Evolutionary conservation across 129 eudicot genomes (phyloP), one percentile per base, ranked within the genome.

Genomic region (Daucus carota): DNA sequence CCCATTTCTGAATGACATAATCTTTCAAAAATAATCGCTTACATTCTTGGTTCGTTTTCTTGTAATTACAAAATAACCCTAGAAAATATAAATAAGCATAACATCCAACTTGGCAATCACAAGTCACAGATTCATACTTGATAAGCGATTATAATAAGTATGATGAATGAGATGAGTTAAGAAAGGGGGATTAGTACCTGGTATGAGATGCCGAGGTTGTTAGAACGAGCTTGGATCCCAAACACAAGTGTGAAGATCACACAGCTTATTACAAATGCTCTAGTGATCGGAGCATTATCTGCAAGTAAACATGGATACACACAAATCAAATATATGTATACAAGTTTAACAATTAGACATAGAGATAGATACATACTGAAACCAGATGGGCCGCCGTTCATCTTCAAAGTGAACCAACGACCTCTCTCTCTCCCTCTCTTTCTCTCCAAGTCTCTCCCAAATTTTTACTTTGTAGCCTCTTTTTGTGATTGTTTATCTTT

Each of bases 301-400:
- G 84, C 29, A 13, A 80, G 7, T 29, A 72, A 71, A 57, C 33
- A 70, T 72, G 62, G 43, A 57, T 57, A 57, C 65, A 80, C 20
- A 12, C 32, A 78, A 72, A 83, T 76, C 42, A 70, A 3, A 68
- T 28, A 77, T 16, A 16, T 2, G 0, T 40, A 20, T 20, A 5
- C 29, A 18, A 45, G 47, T 42, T 22, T 54, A 36, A 10, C 20
- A 7, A 38, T 0, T 80, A 45, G 20, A 38, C 72, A 36, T 38
- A 31, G 4, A 29, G 15, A 72, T 47, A 69, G 17, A 59, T 73
- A 81, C 92, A 16, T 85, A 94, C 98, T 91, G 87, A 94, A 94
- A 86, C 99, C 99, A 86, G 97, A 91, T 79, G 96, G 97, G 79
- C 97, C 97, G 86, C 99, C 99, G 97, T 94, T 91, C 99, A 94